Evolutionary conservation across 495 filamentous ascomycete genomes (phyloP).

Genomic region (Lasiosphaeria ovina): DNA sequence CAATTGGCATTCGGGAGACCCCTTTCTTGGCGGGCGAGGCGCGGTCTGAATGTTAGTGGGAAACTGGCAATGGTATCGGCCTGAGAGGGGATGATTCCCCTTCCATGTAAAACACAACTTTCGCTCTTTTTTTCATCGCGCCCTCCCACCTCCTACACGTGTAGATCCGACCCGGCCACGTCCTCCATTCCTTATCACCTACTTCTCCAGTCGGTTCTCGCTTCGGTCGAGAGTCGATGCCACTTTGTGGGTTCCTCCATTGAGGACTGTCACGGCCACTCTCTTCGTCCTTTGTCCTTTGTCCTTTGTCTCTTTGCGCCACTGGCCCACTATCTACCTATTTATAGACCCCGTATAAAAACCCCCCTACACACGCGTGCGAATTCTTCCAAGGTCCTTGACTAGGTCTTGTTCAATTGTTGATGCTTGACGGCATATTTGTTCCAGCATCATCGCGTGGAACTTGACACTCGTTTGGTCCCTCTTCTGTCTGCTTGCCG

Average conservation of each 20-base stretch:
- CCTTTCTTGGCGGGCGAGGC: too few species aligned
- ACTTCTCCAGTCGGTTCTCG: constrained; percentile 1
- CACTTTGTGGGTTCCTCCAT: constrained; percentile 1
- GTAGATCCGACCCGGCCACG: background rate
- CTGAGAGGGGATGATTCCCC: too few species aligned
- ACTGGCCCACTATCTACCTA: background rate
- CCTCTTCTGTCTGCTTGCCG: constrained; percentile 1
- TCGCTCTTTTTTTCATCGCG: background rate
- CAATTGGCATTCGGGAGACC: too few species aligned
- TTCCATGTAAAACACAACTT: too few species aligned
- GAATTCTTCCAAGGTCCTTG: background rate
- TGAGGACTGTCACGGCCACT: background rate
- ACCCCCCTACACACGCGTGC: background rate
- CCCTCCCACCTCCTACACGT: background rate
- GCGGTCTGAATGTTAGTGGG: too few species aligned
- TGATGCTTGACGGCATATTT: background rate
- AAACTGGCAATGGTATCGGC: too few species aligned
- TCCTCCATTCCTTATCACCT: background rate
- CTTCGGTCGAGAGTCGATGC: background rate
- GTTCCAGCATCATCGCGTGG: background rate
- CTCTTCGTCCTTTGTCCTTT: background rate
- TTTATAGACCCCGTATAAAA: too few species aligned
- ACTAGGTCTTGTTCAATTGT: background rate
- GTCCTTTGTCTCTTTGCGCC: constrained; percentile 1
- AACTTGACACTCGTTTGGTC: constrained; percentile 6